phyloP scores from a whole-genome alignment of 2,329 filamentous ascomycete species.

The Cordyceps cateniannulata region DNA sequence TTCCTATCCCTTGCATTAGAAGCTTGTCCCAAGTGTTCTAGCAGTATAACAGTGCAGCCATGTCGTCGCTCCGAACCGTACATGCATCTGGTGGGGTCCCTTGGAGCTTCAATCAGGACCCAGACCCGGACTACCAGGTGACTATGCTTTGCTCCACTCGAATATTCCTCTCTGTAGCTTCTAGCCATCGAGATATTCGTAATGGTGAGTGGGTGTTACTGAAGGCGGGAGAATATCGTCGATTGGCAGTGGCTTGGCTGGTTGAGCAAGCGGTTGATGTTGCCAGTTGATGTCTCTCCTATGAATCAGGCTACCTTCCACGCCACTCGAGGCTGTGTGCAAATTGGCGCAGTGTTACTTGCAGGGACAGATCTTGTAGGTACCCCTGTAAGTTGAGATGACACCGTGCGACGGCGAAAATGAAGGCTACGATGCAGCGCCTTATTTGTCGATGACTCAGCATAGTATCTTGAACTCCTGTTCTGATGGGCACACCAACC shows the following conservation, averaged over 20 bases:
- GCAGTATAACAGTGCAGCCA: neutral
- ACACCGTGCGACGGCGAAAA: neutral
- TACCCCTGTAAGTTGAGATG: slow-evolving; percentile 1
- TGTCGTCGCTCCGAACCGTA: neutral
- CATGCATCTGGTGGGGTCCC: neutral
- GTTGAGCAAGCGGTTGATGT: neutral
- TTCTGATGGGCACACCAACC: slow-evolving; percentile 4
- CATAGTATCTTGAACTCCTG: neutral
- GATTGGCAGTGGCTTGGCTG: neutral
- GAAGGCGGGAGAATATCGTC: neutral
- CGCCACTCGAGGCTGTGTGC: neutral
- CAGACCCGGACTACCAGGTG: neutral
- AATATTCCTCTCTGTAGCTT: neutral
- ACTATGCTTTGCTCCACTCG: neutral
- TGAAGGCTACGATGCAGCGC: neutral
- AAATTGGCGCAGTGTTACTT: neutral
- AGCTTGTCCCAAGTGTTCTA: neutral
- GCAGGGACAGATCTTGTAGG: slow-evolving; percentile 5
- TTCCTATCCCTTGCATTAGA: slow-evolving; percentile 2
- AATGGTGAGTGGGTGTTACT: neutral
- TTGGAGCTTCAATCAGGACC: neutral
- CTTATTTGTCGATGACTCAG: neutral
- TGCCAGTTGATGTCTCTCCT: neutral
- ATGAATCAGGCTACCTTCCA: slow-evolving; percentile 1
- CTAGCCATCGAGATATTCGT: neutral